Evolutionary conservation across 2,329 filamentous ascomycete species (phyloP).

Genomic region (Monilinia fructicola): DNA sequence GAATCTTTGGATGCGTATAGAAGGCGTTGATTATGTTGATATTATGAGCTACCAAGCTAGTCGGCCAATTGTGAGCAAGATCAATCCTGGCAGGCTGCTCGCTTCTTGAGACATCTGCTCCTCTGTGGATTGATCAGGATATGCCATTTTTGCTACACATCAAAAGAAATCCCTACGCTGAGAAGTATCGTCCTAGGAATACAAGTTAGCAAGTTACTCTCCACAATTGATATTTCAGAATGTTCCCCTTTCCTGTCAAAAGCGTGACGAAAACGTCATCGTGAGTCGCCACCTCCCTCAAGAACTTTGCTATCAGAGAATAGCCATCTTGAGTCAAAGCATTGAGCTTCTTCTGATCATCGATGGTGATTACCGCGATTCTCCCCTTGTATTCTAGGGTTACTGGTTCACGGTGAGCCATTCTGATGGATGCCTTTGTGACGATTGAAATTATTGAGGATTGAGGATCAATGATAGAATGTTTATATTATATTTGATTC

Average conservation of each 20-base stretch:
- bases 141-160: neutral
- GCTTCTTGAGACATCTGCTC: constrained; percentile 70
- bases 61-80: constrained; percentile 57
- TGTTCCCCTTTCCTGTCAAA: constrained; percentile 71
- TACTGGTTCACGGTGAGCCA: constrained; percentile 30
- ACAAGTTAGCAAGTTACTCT: constrained; percentile 15
- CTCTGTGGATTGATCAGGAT: constrained; percentile 50
- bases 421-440: constrained; percentile 24
- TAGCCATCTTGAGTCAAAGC: constrained; percentile 72
- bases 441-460: neutral
- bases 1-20: constrained; percentile 90
- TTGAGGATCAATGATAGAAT: no score
- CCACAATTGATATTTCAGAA: constrained; percentile 43
- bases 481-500: no score
- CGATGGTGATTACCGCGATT: constrained; percentile 81
- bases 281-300: constrained; percentile 75
- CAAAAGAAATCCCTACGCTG: constrained; percentile 61
- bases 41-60: constrained; percentile 78
- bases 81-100: constrained; percentile 44
- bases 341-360: constrained; percentile 84
- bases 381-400: constrained; percentile 62
- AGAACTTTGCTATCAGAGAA: constrained; percentile 69
- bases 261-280: constrained; percentile 85
- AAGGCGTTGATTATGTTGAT: constrained; percentile 87
- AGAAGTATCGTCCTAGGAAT: constrained; percentile 63